A percentile compares a stretch with the other conserved stretches of the same genome.
Conservation (phyloP, 495 filamentous ascomycete species). For the Aspergillus nidulans region DNA sequence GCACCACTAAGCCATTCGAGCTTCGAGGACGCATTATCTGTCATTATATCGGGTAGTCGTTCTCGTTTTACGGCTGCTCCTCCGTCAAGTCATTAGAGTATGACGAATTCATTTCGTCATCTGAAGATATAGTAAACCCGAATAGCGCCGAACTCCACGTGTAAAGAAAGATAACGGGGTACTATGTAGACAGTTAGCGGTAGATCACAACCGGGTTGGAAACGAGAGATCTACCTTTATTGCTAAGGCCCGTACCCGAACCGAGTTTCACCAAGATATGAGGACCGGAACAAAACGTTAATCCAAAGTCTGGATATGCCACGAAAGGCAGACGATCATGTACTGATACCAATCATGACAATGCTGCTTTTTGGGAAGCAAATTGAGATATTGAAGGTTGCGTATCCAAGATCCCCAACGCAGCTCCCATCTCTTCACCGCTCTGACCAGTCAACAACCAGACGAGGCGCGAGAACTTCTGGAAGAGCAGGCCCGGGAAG, state of each 20-base stretch:
- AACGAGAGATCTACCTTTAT: not conserved
- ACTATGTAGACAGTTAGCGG: not conserved
- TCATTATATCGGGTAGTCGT: slow-evolving; percentile 11
- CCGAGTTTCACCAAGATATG: not conserved
- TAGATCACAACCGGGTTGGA: not conserved
- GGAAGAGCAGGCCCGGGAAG: slow-evolving; percentile 37
- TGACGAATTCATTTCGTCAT: slow-evolving; percentile 6
- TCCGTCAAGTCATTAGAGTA: slow-evolving; percentile 20
- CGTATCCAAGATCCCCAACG: slow-evolving; percentile 29
- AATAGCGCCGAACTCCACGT: slow-evolving; percentile 17
- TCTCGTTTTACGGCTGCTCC: slow-evolving; percentile 13
- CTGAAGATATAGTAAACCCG: slow-evolving; percentile 4
- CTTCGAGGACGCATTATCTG: slow-evolving; percentile 9
- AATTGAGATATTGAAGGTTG: slow-evolving; percentile 17
- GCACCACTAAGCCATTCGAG: slow-evolving; percentile 5
- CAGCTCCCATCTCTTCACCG: slow-evolving; percentile 27
- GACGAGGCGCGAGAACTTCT: slow-evolving; percentile 31
- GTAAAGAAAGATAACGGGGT: slow-evolving; percentile 5
- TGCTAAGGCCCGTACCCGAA: not conserved
- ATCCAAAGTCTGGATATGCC: not conserved
- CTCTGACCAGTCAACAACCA: slow-evolving; percentile 43
- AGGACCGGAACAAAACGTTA: not conserved
- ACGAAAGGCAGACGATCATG: not conserved
- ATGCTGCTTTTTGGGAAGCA: slow-evolving; percentile 13
- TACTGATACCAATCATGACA: slow-evolving; percentile 9